Conservation (phyloP, 1,284 basidiomycete genomes). For the Microbotryum silenes-acaulis region DNA sequence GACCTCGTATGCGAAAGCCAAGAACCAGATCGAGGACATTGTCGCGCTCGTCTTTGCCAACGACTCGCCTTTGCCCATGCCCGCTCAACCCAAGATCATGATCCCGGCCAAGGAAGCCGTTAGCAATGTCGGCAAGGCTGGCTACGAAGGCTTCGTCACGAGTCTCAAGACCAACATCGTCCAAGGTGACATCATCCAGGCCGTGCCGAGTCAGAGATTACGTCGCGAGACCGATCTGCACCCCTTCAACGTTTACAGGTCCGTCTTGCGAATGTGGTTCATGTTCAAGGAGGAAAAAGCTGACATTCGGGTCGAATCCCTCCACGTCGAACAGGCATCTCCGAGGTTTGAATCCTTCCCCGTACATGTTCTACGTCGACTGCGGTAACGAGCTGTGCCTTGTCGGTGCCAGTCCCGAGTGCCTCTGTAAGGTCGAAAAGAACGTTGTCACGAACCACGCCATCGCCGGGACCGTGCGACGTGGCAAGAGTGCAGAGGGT, state of each 20-base stretch:
- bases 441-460: constrained; percentile 95
- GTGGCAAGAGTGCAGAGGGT: constrained; percentile 80
- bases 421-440: constrained; percentile 87
- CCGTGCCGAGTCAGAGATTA: constrained; percentile 89
- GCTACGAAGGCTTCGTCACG: constrained; percentile 89
- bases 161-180: constrained; percentile 88
- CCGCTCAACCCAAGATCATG: constrained; percentile 45
- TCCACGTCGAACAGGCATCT: constrained; percentile 62
- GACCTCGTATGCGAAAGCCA: constrained; percentile 73
- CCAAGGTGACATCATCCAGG: constrained; percentile 96
- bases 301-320: background rate
- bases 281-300: background rate
- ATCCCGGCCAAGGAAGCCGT: constrained; percentile 54
- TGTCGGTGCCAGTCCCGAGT: constrained; percentile 95
- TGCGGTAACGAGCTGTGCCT: constrained; percentile 78
- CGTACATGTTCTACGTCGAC: constrained; percentile 99
- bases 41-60: constrained; percentile 55
- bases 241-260: constrained; percentile 76
- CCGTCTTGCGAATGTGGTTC: background rate
- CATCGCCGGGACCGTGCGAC: constrained; percentile 87
- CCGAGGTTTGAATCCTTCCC: constrained; percentile 90
- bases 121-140: constrained; percentile 87
- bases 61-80: constrained; percentile 49
- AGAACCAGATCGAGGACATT: constrained; percentile 64
- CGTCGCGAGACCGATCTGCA: constrained; percentile 77